These are phyloP conservation scores for Penicillium verhagenii DNA, from an alignment of 495 filamentous ascomycete species.

Conservation along the genomic window DNA sequence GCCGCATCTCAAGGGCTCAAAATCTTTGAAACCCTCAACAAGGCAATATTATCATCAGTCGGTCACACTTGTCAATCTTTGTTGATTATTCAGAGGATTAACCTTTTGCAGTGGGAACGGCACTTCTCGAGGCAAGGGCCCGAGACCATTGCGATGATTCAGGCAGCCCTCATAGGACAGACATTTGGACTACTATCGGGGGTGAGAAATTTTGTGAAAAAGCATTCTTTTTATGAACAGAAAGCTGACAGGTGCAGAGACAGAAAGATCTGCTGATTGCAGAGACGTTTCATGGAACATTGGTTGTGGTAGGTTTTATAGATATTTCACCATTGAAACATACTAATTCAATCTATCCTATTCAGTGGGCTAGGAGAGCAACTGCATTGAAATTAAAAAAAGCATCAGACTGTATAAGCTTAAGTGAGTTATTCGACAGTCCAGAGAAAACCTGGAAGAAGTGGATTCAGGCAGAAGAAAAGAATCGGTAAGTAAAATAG, in stretches of 20 bases:
- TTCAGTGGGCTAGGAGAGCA: neutral
- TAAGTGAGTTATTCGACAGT: neutral
- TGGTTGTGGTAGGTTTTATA: conserved; percentile 17
- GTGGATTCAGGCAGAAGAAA: conserved; percentile 21
- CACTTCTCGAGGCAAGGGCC: conserved; percentile 4
- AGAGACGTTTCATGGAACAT: conserved; percentile 36
- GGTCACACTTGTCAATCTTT: neutral
- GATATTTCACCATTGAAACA: neutral
- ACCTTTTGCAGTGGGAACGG: conserved; percentile 19
- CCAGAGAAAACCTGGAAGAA: conserved; percentile 17
- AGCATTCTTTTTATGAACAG: neutral
- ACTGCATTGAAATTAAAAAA: neutral
- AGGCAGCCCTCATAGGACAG: conserved; percentile 38
- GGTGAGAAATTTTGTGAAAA: conserved; percentile 1
- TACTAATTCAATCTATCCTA: neutral
- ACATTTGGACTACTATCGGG: conserved; percentile 39
- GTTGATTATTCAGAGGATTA: neutral
- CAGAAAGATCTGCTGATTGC: conserved; percentile 22
- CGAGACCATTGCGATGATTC: conserved; percentile 26
- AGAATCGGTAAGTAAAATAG: conserved; percentile 10
- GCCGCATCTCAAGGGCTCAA: conserved; percentile 23
- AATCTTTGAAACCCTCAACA: conserved; percentile 35
- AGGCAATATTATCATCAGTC: conserved; percentile 32
- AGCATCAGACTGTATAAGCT: neutral
- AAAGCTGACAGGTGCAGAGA: conserved; percentile 3